A percentile compares a stretch with the other conserved stretches of the same genome.
These are phyloP conservation scores for Platanthera guangdongensis DNA, from an alignment of 106 monocot species.

Conservation along the genomic window DNA sequence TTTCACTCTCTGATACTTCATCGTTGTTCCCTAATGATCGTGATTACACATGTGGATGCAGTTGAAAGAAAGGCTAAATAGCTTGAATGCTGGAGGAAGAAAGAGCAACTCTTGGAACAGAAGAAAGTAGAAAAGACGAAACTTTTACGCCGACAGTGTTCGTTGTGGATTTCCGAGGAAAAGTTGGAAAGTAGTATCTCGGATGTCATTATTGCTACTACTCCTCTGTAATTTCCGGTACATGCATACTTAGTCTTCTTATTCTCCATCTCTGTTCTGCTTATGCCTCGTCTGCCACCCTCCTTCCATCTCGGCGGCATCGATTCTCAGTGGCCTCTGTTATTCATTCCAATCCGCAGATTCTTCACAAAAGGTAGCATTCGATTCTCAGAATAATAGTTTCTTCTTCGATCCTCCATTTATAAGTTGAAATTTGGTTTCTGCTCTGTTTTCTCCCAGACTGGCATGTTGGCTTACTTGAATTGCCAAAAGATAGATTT, in stretches of 20 bases:
- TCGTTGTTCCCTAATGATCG: background rate
- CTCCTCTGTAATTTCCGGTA: constrained; percentile 16
- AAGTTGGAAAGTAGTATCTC: constrained; percentile 34
- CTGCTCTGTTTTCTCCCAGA: background rate
- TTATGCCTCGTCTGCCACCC: background rate
- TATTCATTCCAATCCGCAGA: background rate
- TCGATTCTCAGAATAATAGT: constrained; percentile 1
- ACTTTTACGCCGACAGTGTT: constrained; percentile 28
- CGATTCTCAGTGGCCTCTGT: background rate
- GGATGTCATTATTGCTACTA: constrained; percentile 32
- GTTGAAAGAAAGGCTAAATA: constrained; percentile 20
- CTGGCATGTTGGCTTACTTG: background rate
- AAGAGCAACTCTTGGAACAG: constrained; percentile 32
- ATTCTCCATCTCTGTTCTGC: background rate
- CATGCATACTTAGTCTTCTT: background rate
- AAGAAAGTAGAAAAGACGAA: constrained; percentile 1
- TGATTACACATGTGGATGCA: background rate
- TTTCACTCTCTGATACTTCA: background rate
- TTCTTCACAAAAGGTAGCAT: constrained; percentile 9
- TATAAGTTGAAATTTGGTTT: background rate
- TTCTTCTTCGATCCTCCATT: background rate
- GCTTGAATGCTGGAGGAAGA: constrained; percentile 17
- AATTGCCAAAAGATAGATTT: constrained; percentile 9
- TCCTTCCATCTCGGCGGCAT: background rate
- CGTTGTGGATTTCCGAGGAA: constrained; percentile 50